These are phyloP conservation scores for Scytalidium lignicola DNA, from an alignment of 2,329 filamentous ascomycete genomes.

Conservation along the genomic window DNA sequence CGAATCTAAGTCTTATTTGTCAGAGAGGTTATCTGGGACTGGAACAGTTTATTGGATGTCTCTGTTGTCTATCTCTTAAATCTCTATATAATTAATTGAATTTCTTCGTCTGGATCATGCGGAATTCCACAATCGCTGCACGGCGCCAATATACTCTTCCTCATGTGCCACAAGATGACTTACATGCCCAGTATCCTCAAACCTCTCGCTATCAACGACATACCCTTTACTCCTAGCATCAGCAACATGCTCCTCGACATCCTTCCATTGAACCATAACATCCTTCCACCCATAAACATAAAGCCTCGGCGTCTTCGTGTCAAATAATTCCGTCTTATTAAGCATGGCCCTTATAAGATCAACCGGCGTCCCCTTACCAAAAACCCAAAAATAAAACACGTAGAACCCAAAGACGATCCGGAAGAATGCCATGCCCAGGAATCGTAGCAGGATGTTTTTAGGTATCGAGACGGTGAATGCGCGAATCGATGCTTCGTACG, in stretches of 20 bases:
- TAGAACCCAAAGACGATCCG: conserved; percentile 6
- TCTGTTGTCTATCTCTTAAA: too few relatives aligned
- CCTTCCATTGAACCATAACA: conserved; percentile 18
- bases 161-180: conserved; percentile 16
- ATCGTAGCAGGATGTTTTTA: conserved; percentile 13
- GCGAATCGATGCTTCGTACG: conserved; percentile 10
- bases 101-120: too few relatives aligned
- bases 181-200: conserved; percentile 16
- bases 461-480: conserved; percentile 22
- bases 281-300: conserved; percentile 24
- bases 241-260: conserved; percentile 22
- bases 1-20: too few relatives aligned
- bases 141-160: conserved; percentile 18
- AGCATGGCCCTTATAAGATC: conserved; percentile 10
- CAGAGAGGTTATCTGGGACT: too few relatives aligned
- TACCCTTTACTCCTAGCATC: conserved; percentile 18
- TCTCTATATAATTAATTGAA: too few relatives aligned
- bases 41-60: too few relatives aligned
- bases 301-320: conserved; percentile 10
- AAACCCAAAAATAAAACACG: conserved; percentile 3
- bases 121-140: conserved; percentile 17
- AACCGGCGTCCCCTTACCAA: conserved; percentile 10
- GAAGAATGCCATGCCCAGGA: conserved; percentile 8
- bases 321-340: conserved; percentile 17
- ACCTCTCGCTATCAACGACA: conserved; percentile 14